Evolutionary conservation across 1,139 yeast species (phyloP).

Genomic region (Wickerhamomyces sp.): DNA sequence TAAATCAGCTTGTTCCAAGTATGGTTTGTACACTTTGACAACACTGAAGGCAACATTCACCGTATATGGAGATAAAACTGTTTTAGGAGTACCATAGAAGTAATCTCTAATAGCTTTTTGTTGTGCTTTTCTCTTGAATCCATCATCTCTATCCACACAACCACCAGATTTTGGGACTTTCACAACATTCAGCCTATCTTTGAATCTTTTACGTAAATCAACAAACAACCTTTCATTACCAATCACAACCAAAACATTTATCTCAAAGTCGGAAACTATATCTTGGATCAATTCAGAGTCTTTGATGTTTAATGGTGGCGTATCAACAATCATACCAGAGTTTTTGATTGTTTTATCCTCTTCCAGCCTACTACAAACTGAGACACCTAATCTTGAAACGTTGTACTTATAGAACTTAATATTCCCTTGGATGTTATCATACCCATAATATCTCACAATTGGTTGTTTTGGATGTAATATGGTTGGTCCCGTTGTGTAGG

Average conservation of each 20-base stretch:
- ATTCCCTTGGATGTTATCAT: conserved; percentile 56
- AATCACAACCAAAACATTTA: conserved; percentile 51
- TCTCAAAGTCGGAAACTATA: conserved; percentile 57
- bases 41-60: conserved; percentile 49
- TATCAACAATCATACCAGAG: conserved; percentile 75
- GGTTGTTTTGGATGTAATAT: conserved; percentile 85
- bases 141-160: conserved; percentile 67
- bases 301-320: conserved; percentile 51
- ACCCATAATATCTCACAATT: conserved; percentile 73
- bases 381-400: conserved; percentile 52
- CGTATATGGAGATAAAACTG: conserved; percentile 74
- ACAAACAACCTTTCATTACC: conserved; percentile 63
- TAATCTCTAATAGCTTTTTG: conserved; percentile 78
- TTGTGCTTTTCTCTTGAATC: conserved; percentile 64
- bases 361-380: conserved; percentile 51
- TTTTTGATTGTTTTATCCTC: conserved; percentile 48
- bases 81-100: conserved; percentile 72
- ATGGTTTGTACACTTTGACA: conserved; percentile 46
- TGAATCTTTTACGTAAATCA: conserved; percentile 55
- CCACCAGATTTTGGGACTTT: conserved; percentile 74
- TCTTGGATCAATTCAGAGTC: conserved; percentile 42
- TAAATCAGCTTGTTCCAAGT: conserved; percentile 14
- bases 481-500: conserved; percentile 85
- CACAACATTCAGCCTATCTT: conserved; percentile 39
- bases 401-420: conserved; percentile 53